Percentiles rank a stretch among this genome's conserved stretches.
phyloP scores from a whole-genome alignment of 75 land plant species.

The Adiantum capillusveneris region DNA sequence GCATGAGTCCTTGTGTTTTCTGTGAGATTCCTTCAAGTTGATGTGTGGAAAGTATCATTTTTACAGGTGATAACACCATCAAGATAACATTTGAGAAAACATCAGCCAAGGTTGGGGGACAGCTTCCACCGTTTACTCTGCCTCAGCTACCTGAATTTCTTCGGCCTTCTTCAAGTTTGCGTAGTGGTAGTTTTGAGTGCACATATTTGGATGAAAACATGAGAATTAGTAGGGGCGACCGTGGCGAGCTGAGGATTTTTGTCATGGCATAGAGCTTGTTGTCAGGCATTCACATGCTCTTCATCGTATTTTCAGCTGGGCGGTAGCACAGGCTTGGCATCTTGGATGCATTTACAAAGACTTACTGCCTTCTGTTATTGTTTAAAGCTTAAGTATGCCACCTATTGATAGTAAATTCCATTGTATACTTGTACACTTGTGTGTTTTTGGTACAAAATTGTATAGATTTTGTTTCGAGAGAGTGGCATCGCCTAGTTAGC shows the following conservation, averaged over 20 bases:
- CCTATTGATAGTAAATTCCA: no score
- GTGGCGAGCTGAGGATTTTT: slow-evolving; percentile 91
- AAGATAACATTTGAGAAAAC: slow-evolving; percentile 80
- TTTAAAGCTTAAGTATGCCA: no score
- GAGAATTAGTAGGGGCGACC: slow-evolving; percentile 87
- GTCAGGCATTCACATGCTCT: no score
- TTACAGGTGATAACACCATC: slow-evolving; percentile 51
- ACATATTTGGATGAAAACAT: slow-evolving; percentile 67
- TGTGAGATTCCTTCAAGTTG: neutral
- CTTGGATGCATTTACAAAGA: no score
- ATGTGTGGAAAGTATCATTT: neutral
- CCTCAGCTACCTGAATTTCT: slow-evolving; percentile 71
- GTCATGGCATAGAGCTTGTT: slow-evolving; percentile 70
- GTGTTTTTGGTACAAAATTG: no score
- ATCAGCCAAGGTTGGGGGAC: slow-evolving; percentile 39
- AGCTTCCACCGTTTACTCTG: slow-evolving; percentile 71
- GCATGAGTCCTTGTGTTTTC: slow-evolving; percentile 4
- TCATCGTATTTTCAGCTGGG: no score
- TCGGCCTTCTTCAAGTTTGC: slow-evolving; percentile 50
- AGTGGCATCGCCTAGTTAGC: no score
- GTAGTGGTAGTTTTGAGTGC: slow-evolving; percentile 69
- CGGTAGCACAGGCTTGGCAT: no score
- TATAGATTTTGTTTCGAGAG: no score
- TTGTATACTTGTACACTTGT: no score
- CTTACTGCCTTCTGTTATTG: no score